Conservation (phyloP, 148 eudicot species). For the Nyssa sinensis region DNA sequence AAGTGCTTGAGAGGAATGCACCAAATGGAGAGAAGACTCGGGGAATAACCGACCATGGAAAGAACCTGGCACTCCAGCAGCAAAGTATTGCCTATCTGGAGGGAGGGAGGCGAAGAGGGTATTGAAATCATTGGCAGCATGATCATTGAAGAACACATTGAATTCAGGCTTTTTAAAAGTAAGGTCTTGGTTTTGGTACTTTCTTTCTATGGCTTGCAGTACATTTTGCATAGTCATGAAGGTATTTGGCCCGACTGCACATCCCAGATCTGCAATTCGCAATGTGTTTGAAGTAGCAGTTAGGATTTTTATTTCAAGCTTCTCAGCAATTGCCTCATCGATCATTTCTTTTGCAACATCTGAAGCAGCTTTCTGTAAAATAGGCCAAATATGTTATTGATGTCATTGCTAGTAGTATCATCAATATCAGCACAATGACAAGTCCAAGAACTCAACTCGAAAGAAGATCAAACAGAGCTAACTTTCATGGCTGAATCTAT, state of each 20-base stretch:
- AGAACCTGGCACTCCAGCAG: slow-evolving; percentile 19
- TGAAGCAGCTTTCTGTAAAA: slow-evolving; percentile 8
- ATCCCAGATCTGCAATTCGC: no score
- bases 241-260: slow-evolving; percentile 18
- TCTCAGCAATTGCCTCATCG: slow-evolving; percentile 14
- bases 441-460: no score
- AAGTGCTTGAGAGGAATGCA: slow-evolving; percentile 4
- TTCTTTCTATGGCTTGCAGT: slow-evolving; percentile 3
- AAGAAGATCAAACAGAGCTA: not conserved
- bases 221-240: slow-evolving; percentile 17
- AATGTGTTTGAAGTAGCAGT: not conserved
- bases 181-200: not conserved
- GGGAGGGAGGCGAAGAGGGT: slow-evolving; percentile 16
- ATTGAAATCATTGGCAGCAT: slow-evolving; percentile 18
- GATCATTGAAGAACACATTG: slow-evolving; percentile 18
- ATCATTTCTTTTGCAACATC: slow-evolving; percentile 10
- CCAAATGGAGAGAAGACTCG: slow-evolving; percentile 17
- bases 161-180: not conserved
- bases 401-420: not conserved
- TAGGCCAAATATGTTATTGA: not conserved
- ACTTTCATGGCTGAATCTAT: no score
- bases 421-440: no score
- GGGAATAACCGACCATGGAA: slow-evolving; percentile 19
- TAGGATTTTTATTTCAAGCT: slow-evolving; percentile 5
- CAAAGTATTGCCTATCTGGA: slow-evolving; percentile 4